phyloP scores from a whole-genome alignment of 2,329 filamentous ascomycete genomes.

The Colletotrichum costaricense region DNA sequence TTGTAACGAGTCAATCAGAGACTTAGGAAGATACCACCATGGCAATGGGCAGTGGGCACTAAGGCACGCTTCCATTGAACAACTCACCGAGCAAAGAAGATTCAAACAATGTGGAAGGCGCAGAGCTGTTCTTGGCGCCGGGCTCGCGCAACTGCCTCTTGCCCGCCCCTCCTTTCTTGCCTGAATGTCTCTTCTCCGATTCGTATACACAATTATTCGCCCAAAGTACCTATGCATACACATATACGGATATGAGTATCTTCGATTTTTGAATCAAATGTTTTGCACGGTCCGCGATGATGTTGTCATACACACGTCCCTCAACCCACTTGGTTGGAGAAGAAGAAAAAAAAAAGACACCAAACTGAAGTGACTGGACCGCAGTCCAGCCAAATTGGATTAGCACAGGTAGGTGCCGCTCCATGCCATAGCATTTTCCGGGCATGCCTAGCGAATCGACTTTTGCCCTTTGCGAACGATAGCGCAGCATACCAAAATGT shows the following conservation, averaged over 20 bases:
- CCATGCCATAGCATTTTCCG: not conserved
- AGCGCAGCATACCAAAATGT: not conserved
- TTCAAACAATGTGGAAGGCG: not conserved
- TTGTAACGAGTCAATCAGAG: slow-evolving; percentile 10
- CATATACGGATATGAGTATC: too few species aligned
- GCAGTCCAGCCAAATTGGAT: too few species aligned
- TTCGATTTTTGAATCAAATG: too few species aligned
- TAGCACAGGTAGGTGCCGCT: too few species aligned
- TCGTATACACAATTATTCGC: too few species aligned
- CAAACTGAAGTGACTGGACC: not conserved
- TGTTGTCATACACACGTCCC: slow-evolving; percentile 28
- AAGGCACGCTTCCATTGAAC: not conserved
- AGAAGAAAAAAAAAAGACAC: not conserved
- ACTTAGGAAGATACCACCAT: not conserved
- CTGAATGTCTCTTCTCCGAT: too few species aligned
- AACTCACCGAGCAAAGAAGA: not conserved
- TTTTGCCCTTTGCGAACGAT: not conserved
- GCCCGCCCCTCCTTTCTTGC: not conserved
- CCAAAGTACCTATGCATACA: too few species aligned
- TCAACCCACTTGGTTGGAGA: not conserved
- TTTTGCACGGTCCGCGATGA: not conserved
- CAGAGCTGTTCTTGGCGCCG: slow-evolving; percentile 1
- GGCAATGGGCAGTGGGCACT: too few species aligned
- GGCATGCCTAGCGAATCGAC: not conserved
- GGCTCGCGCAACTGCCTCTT: not conserved